Evolutionary conservation across 1,139 yeast genomes (phyloP), one percentile per base, ranked within the genome.

Genomic region (Pichia terricola): DNA sequence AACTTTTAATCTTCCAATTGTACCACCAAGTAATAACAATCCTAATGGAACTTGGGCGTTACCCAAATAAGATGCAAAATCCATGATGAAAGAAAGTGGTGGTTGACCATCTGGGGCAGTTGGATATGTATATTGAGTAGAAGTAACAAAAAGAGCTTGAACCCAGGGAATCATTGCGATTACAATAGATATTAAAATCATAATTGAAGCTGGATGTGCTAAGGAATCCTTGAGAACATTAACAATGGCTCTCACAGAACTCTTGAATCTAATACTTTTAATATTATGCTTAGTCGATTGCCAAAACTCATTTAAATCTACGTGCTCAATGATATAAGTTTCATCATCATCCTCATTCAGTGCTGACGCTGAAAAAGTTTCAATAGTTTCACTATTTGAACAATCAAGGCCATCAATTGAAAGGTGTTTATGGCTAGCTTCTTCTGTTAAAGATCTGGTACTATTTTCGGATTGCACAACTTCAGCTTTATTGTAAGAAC

Each of bases 21-120:
- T 86, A 11, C 94, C 95, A 3, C 97, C 97, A 34, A 89, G 63
- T 47, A 89, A 60, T 41, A 85, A 60, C 47, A 89, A 69, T 2
- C 96, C 96, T 49, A 86, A 66, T 0, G 96, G 97, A 32, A 89
- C 96, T 32, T 87, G 78, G 0, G 96, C 96, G 2, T 79, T 79
- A 1, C 96, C 96, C 3, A 89, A 67, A 59, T 89, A 89, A 22
- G 76, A 60, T 1, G 91, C 70, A 50, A 79, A 77, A 59, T 89
- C 96, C 75, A 89, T 81, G 9, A 88, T 48, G 54, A 89, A 89
- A 28, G 88, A 84, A 40, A 89, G 68, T 1, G 95, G 87, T 0
- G 96, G 96, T 50, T 72, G 72, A 4, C 71, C 70, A 62, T 89
- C 97, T 0, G 97, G 96, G 0, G 96, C 96, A 45, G 72, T 59